These are phyloP conservation scores for Pulveroboletus sp. DNA, from an alignment of 768 basidiomycete species.

Conservation along the genomic window DNA sequence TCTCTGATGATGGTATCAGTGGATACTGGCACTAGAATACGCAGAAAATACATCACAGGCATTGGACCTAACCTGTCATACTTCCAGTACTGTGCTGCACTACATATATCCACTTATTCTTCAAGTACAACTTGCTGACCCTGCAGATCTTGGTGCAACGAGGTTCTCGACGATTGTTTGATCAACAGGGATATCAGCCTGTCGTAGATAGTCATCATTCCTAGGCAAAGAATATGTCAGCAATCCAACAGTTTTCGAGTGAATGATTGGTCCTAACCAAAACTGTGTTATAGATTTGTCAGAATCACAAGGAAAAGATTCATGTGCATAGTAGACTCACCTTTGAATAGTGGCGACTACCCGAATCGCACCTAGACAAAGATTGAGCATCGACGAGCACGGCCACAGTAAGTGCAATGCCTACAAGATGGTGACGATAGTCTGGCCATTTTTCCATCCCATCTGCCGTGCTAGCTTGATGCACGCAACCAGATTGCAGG, in stretches of 20 bases:
- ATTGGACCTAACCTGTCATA: no score
- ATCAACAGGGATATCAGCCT: conserved; percentile 42
- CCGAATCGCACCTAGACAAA: conserved; percentile 76
- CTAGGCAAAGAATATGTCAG: conserved; percentile 23
- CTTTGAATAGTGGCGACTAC: conserved; percentile 90
- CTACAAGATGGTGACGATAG: conserved; percentile 84
- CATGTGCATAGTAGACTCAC: conserved; percentile 33
- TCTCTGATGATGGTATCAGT: no score
- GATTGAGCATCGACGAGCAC: neutral
- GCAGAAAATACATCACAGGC: no score
- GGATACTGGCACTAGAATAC: no score
- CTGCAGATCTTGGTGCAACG: conserved; percentile 20
- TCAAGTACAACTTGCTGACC: no score
- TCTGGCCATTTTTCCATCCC: conserved; percentile 66
- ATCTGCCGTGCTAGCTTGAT: conserved; percentile 72
- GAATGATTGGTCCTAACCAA: conserved; percentile 37
- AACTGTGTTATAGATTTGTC: conserved; percentile 33
- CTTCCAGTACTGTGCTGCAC: no score
- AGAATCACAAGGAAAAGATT: no score
- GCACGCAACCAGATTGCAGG: conserved; percentile 93
- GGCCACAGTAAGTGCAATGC: neutral
- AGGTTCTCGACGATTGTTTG: conserved; percentile 38
- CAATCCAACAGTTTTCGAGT: neutral
- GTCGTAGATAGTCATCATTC: conserved; percentile 51
- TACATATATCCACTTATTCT: no score